A percentile compares a stretch with the other conserved stretches of the same genome.
Evolutionary conservation across 129 eudicot genomes (phyloP).

Genomic region (Gnaphalium uliginosum): DNA sequence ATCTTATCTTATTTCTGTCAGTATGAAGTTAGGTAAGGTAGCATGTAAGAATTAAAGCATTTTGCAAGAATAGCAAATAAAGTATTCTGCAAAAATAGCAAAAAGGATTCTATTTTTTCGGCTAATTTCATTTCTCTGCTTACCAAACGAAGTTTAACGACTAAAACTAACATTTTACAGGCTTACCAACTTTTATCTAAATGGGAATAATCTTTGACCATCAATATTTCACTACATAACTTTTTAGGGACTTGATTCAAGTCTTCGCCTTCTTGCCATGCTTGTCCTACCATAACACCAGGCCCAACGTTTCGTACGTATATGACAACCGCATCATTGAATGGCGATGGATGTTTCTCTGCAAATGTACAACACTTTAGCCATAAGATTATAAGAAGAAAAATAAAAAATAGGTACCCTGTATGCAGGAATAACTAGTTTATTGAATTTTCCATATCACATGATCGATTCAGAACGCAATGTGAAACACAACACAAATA

Average conservation of each 20-base stretch:
- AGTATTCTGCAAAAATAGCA: neutral
- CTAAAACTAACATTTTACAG: slow-evolving; percentile 12
- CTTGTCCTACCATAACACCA: slow-evolving; percentile 77
- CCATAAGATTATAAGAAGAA: slow-evolving; percentile 1
- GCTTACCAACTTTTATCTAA: slow-evolving; percentile 31
- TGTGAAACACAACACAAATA: neutral
- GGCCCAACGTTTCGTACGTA: slow-evolving; percentile 68
- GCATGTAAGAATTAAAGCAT: neutral
- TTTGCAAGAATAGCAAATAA: no score
- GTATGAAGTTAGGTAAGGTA: neutral
- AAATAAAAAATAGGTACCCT: neutral
- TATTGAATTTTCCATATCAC: neutral
- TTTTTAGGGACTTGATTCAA: slow-evolving; percentile 69
- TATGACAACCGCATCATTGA: slow-evolving; percentile 62
- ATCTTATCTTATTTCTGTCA: neutral
- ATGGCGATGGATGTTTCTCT: slow-evolving; percentile 78
- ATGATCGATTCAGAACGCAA: neutral
- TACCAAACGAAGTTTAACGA: neutral
- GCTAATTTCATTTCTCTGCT: neutral
- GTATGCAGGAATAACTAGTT: neutral
- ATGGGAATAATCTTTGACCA: slow-evolving; percentile 59
- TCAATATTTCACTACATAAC: slow-evolving; percentile 68
- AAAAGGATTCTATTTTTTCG: no score
- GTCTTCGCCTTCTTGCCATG: slow-evolving; percentile 82
- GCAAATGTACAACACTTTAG: slow-evolving; percentile 20